Percentiles rank a stretch among this genome's conserved stretches.
These are phyloP conservation scores for Arbutus unedo DNA, from an alignment of 148 eudicot genomes.

Conservation along the genomic window DNA sequence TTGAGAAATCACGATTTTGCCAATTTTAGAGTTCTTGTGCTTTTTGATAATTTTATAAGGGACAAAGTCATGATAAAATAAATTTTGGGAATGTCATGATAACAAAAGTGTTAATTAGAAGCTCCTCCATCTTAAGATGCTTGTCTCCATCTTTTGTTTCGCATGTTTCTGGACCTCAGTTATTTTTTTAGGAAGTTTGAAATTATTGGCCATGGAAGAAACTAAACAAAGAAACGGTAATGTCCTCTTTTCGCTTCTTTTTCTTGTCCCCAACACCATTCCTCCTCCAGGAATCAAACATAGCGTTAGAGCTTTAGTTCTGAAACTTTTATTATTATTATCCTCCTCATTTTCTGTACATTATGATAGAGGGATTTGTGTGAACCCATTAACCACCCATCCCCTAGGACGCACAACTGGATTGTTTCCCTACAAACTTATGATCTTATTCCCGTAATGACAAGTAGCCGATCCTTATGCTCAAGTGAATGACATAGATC, in stretches of 20 bases:
- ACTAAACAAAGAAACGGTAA: not conserved
- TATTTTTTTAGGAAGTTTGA: not conserved
- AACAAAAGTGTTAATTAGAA: not conserved
- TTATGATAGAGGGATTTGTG: not conserved
- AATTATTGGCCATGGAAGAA: not conserved
- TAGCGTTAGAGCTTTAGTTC: not conserved
- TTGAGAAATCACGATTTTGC: too few species aligned
- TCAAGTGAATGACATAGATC: not conserved
- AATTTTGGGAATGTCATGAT: not conserved
- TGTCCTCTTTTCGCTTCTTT: not conserved
- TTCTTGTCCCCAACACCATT: not conserved
- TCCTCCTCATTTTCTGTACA: not conserved
- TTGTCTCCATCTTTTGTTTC: not conserved
- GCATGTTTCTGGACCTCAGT: not conserved
- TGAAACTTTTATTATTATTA: not conserved
- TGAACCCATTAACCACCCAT: not conserved
- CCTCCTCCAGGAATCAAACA: not conserved
- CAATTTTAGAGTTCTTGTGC: too few species aligned
- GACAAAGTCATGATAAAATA: not conserved
- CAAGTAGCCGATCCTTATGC: not conserved
- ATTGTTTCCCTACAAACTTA: not conserved
- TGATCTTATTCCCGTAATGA: not conserved
- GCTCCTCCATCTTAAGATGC: not conserved
- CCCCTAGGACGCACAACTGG: not conserved
- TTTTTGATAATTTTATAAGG: not conserved